phyloP scores from a whole-genome alignment of 768 basidiomycete genomes.

The Tulasnella sp. region DNA sequence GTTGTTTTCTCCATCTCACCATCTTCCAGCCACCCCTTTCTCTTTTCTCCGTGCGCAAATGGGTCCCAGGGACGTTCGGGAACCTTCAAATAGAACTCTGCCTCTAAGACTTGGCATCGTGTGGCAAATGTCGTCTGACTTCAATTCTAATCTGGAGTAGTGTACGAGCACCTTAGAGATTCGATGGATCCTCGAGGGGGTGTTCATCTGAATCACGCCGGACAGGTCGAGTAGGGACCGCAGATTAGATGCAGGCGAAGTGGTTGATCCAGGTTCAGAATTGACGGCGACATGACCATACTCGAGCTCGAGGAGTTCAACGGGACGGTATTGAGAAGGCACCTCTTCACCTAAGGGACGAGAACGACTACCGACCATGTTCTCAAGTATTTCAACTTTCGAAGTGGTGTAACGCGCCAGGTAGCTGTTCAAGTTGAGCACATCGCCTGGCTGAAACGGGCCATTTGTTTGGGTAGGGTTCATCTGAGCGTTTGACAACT shows the following conservation, averaged over 20 bases:
- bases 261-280: not conserved
- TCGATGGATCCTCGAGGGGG: not conserved
- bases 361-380: no score
- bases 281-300: no score
- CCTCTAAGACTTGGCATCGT: conserved; percentile 39
- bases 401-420: no score
- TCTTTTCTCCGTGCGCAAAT: conserved; percentile 64
- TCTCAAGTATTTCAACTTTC: no score
- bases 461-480: no score
- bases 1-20: conserved; percentile 31
- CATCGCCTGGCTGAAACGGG: no score
- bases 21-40: conserved; percentile 50
- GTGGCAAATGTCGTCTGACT: not conserved
- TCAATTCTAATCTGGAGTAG: conserved; percentile 1
- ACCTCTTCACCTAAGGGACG: no score
- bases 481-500: no score
- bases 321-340: no score
- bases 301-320: no score
- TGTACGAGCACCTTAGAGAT: conserved; percentile 7
- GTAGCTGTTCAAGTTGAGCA: no score
- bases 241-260: not conserved
- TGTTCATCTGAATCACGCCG: not conserved
- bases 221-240: conserved; percentile 2
- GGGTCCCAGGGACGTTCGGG: conserved; percentile 54
- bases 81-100: conserved; percentile 65